Evolutionary conservation across 495 filamentous ascomycete species (phyloP), one percentile per base, ranked within the genome.

Genomic region (Talaromyces ruber): DNA sequence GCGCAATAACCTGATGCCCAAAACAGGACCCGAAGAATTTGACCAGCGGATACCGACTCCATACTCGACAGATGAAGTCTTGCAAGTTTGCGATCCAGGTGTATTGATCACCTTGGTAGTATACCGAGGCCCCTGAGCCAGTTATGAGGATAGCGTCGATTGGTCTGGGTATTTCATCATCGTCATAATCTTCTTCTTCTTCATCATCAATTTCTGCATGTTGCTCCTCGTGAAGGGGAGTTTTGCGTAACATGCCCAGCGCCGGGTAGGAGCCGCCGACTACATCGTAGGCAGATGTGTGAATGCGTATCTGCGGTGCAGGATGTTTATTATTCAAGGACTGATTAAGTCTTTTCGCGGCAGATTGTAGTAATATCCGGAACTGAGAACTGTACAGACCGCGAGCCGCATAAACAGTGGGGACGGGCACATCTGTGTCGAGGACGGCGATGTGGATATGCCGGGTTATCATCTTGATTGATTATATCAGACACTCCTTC

Each of bases 11-110:
- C 61, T 81, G 77, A 61, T 81, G 79, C 0, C 79, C 79, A 64
- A 81, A 81, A 64, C 77, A 81, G 21, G 77, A 76, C 12, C 79
- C 77, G 62, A 81, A 80, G 7, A 80, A 67, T 63, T 73, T 76
- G 12, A 84, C 71, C 8, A 71, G 58, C 0, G 80, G 79, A 59
- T 72, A 78, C 0, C 72, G 43, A 0, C 11, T 43, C 64, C 77
- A 75, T 54, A 78, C 73, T 7, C 55, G 70, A 22, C 65, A 64
- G 21, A 79, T 67, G 62, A 67, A 78, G 0, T 60, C 56, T 34
- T 69, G 55, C 3, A 79, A 63, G 3, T 64, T 45, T 2, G 28
- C 25, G 43, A 79, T 74, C 76, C 76, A 79, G 6, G 74, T 68
- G 16, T 70, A 18, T 6, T 64, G 64, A 25, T 51, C 56, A 0